A percentile compares a stretch with the other conserved stretches of the same genome.
These are phyloP conservation scores for Coelastrella sp. DNA, from an alignment of 139 green algal genomes.

Conservation along the genomic window DNA sequence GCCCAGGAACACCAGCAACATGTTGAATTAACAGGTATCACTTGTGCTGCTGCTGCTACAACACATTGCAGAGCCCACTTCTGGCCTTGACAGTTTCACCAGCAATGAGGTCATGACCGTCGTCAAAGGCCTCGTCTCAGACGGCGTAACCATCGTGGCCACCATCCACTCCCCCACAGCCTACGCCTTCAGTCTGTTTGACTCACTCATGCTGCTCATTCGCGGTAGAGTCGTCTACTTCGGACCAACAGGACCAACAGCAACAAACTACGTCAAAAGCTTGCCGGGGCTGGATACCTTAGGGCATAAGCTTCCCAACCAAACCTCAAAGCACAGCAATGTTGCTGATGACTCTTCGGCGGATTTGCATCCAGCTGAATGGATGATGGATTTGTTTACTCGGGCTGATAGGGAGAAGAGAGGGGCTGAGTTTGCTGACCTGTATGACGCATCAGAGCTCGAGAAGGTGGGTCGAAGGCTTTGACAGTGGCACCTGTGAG, in stretches of 20 bases:
- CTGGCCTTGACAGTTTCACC: constrained; percentile 78
- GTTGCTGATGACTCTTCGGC: not conserved
- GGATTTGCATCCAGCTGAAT: constrained; percentile 54
- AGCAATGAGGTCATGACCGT: constrained; percentile 73
- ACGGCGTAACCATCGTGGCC: constrained; percentile 70
- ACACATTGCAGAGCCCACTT: constrained; percentile 70
- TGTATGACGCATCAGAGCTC: constrained; percentile 51
- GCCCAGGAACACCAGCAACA: no score
- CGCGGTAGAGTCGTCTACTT: constrained; percentile 49
- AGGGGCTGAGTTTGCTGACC: constrained; percentile 52
- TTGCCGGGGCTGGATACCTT: not conserved
- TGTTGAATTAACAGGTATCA: not conserved
- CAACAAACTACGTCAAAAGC: not conserved
- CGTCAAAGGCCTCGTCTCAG: constrained; percentile 52
- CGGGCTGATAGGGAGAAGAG: constrained; percentile 62
- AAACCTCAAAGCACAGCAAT: not conserved
- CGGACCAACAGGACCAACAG: not conserved
- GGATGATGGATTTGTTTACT: constrained; percentile 69
- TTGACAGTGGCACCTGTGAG: no score
- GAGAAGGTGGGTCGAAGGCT: constrained; percentile 28
- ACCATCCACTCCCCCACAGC: constrained; percentile 83
- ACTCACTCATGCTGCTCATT: constrained; percentile 70
- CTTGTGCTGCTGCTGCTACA: not conserved
- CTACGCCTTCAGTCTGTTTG: constrained; percentile 84
- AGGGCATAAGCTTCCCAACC: not conserved